Conservation (phyloP, 352 stramenopile genomes). For the Phytophthora ohioensis region DNA sequence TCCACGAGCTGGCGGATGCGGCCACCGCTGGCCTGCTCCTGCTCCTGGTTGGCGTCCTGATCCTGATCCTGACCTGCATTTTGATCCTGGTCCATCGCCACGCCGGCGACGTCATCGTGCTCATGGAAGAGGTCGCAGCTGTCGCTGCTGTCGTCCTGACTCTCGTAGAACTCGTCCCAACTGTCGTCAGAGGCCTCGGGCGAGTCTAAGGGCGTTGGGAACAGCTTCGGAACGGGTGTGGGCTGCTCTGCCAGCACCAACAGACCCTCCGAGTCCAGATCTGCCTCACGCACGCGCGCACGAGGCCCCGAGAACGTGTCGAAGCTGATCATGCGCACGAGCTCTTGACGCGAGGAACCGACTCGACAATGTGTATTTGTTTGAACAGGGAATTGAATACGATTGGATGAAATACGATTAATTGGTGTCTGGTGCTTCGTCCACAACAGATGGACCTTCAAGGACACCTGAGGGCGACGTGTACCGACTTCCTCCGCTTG, state of each 20-base stretch:
- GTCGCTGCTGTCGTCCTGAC: slow-evolving; percentile 34
- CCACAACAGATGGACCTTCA: slow-evolving; percentile 6
- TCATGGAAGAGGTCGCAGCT: slow-evolving; percentile 59
- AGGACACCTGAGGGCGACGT: slow-evolving; percentile 2
- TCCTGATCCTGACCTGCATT: slow-evolving; percentile 3
- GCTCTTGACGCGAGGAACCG: not conserved
- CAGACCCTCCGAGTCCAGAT: slow-evolving; percentile 38
- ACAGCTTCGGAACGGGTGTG: slow-evolving; percentile 10
- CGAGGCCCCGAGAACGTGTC: slow-evolving; percentile 70
- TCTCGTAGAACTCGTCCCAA: slow-evolving; percentile 43
- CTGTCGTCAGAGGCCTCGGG: slow-evolving; percentile 18
- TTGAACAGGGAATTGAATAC: not conserved
- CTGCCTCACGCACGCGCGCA: slow-evolving; percentile 44
- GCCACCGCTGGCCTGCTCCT: slow-evolving; percentile 34
- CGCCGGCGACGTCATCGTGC: slow-evolving; percentile 9
- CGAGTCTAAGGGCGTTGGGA: slow-evolving; percentile 8
- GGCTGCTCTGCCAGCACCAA: slow-evolving; percentile 36
- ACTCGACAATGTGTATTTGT: slow-evolving; percentile 11
- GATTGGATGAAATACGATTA: slow-evolving; percentile 24
- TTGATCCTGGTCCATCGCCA: slow-evolving; percentile 1
- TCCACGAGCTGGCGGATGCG: slow-evolving; percentile 67
- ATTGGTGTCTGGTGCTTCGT: not conserved
- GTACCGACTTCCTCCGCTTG: too few relatives aligned
- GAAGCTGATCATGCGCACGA: slow-evolving; percentile 73
- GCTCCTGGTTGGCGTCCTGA: slow-evolving; percentile 5